Base-by-base conservation (phyloP, 331 rosid genomes). In the Cydonia oblonga region DNA sequence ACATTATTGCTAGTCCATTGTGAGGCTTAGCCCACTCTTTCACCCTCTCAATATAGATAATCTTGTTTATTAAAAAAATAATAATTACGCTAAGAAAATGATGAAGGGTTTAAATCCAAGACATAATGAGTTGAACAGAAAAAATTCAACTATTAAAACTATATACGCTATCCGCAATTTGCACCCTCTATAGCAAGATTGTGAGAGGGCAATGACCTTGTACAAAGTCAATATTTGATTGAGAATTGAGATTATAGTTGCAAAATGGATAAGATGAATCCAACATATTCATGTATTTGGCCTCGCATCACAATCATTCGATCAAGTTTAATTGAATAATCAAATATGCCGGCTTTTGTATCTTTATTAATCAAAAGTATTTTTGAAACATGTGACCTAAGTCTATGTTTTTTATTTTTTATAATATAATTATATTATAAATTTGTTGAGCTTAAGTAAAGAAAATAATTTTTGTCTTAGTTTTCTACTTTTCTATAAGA, bases 1-100 rank as follows among this genome's bases (percentile, higher is more conserved):
- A 38, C 13, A 33, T 8, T 33, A 33, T 8, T 33, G 3, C 1
- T 33, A 7, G 3, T 33, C 11, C 0, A 33, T 33, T 38, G 0
- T 38, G 1, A 38, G 4, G 13, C 4, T 38, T 38, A 9, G 0
- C 13, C 4, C 42, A 38, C 13, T 38, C 4, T 0, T 38, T 38
- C 13, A 38, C 4, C 4, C 13, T 0, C 1, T 38, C 1, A 9
- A 1, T 38, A 10, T 9, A 38, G 4, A 38, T 38, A 35, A 35
- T 38, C 13, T 10, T 1, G 0, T 38, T 38, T 38, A 10, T 38
- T 9, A 0, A 9, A 38, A 9, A 38, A 9, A 35, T 2, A 0
- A 30, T 0, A 33, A 35, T 9, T 9, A 38, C 13, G 0, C 4
- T 38, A 38, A 38, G 4, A 38, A 38, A 38, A 38, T 38, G 4